phyloP scores from a whole-genome alignment of 208 protist genomes.

The Leptomonas pyrrhocoris region DNA sequence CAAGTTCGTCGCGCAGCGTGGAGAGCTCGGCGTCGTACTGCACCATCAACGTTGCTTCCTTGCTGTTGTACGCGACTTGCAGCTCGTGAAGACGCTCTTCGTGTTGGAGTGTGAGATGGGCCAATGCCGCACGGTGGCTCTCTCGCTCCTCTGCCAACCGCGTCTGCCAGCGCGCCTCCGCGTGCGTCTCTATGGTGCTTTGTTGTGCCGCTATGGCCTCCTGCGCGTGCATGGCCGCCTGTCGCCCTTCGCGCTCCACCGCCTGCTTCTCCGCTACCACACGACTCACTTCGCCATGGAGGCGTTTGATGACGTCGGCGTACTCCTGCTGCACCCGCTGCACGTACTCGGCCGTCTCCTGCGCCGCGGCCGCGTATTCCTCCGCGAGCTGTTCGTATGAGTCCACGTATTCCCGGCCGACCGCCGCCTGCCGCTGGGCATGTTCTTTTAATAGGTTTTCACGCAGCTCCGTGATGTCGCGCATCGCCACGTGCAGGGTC shows the following conservation, averaged over 20 bases:
- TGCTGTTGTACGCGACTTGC: conserved; percentile 31
- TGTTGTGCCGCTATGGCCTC: conserved; percentile 18
- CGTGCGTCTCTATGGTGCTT: conserved; percentile 20
- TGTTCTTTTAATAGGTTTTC: conserved; percentile 45
- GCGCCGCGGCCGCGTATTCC: conserved; percentile 32
- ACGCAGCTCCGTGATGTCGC: conserved; percentile 54
- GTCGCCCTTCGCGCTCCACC: conserved; percentile 20
- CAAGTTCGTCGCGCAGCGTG: conserved; percentile 24
- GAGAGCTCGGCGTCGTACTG: conserved; percentile 41
- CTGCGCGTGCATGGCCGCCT: background rate
- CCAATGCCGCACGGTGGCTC: conserved; percentile 15
- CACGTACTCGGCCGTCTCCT: conserved; percentile 32
- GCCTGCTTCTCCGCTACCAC: conserved; percentile 31
- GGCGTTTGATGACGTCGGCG: conserved; percentile 22
- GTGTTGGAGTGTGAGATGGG: background rate
- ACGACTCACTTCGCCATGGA: conserved; percentile 34
- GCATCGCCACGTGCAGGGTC: conserved; percentile 56
- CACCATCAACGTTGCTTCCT: conserved; percentile 16
- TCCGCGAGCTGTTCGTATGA: conserved; percentile 33
- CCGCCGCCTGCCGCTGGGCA: conserved; percentile 39
- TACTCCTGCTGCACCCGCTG: conserved; percentile 42
- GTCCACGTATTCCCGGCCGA: conserved; percentile 36
- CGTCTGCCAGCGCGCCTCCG: conserved; percentile 38
- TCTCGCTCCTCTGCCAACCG: conserved; percentile 35
- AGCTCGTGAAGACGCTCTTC: conserved; percentile 23